Conservation (phyloP, 2,329 filamentous ascomycete species). For the Fusarium compactum region DNA sequence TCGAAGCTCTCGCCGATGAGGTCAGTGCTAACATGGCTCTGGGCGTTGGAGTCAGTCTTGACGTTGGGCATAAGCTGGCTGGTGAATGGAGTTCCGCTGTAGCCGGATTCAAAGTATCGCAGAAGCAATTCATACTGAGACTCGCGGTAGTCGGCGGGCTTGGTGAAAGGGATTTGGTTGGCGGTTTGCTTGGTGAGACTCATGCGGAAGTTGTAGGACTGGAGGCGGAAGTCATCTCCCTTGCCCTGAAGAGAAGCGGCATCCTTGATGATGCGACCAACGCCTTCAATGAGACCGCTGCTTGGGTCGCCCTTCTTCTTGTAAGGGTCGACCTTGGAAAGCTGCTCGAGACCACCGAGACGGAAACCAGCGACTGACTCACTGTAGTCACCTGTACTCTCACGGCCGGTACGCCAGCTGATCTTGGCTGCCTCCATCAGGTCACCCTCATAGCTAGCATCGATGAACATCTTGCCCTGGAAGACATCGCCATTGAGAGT, state of each 20-base stretch:
- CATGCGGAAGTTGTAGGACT: conserved; percentile 40
- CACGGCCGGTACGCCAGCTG: conserved; percentile 33
- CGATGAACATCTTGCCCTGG: conserved; percentile 39
- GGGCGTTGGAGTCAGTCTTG: conserved; percentile 36
- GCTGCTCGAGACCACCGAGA: conserved; percentile 3
- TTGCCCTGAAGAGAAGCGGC: conserved; percentile 4
- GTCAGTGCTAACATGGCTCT: conserved; percentile 35
- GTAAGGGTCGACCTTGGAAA: conserved; percentile 31
- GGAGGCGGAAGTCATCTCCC: conserved; percentile 28
- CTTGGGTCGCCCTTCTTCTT: conserved; percentile 15
- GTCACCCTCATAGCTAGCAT: conserved; percentile 41
- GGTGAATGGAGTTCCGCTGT: conserved; percentile 30
- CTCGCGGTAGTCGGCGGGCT: conserved; percentile 34
- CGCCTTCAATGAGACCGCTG: conserved; percentile 28
- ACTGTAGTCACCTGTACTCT: conserved; percentile 20
- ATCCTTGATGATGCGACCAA: conserved; percentile 27
- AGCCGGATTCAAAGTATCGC: conserved; percentile 36
- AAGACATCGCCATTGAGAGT: conserved; percentile 24
- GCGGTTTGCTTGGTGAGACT: conserved; percentile 18
- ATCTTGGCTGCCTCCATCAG: conserved; percentile 38
- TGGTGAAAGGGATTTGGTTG: conserved; percentile 30
- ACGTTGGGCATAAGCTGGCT: conserved; percentile 38
- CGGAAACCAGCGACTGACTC: conserved; percentile 32
- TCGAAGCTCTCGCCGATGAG: conserved; percentile 35
- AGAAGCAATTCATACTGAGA: conserved; percentile 34